Conservation (phyloP, 164 flowering plant genomes). For the Umbilicus rupestris region DNA sequence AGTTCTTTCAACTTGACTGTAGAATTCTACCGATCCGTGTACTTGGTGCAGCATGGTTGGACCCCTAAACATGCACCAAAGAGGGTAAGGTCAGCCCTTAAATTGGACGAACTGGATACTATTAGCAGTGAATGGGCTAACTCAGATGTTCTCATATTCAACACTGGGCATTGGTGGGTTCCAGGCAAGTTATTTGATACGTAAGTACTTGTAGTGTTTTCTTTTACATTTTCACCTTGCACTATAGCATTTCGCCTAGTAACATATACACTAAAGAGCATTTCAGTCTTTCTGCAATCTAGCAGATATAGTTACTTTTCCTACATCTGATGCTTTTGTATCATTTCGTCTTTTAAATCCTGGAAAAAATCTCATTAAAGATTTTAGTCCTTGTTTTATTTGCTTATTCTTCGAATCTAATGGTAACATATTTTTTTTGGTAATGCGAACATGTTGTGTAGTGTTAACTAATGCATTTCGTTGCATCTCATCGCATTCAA, state of each 20-base stretch:
- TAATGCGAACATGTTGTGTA: background rate
- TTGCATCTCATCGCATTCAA: no score
- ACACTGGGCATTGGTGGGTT: conserved; percentile 70
- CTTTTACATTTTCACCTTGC: background rate
- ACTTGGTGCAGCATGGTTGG: conserved; percentile 32
- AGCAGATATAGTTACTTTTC: background rate
- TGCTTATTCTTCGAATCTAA: background rate
- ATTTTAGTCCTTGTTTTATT: background rate
- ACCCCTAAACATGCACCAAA: conserved; percentile 36
- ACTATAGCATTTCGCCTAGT: background rate
- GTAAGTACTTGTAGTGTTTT: conserved; percentile 22
- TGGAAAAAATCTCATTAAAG: no score
- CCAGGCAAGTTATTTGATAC: conserved; percentile 44
- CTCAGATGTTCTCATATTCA: conserved; percentile 48
- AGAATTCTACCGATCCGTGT: conserved; percentile 51
- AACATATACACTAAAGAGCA: background rate
- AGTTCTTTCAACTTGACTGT: conserved; percentile 31
- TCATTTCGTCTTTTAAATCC: background rate
- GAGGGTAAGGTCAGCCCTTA: conserved; percentile 36
- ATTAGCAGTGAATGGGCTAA: conserved; percentile 33
- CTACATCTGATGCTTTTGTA: background rate
- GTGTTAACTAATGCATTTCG: no score
- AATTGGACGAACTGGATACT: conserved; percentile 38
- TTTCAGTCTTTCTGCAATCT: background rate
- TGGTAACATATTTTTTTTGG: no score